A percentile compares a stretch with the other conserved stretches of the same genome.
These are phyloP conservation scores for Xylaria scruposa DNA, from an alignment of 495 filamentous ascomycete genomes.

Conservation along the genomic window DNA sequence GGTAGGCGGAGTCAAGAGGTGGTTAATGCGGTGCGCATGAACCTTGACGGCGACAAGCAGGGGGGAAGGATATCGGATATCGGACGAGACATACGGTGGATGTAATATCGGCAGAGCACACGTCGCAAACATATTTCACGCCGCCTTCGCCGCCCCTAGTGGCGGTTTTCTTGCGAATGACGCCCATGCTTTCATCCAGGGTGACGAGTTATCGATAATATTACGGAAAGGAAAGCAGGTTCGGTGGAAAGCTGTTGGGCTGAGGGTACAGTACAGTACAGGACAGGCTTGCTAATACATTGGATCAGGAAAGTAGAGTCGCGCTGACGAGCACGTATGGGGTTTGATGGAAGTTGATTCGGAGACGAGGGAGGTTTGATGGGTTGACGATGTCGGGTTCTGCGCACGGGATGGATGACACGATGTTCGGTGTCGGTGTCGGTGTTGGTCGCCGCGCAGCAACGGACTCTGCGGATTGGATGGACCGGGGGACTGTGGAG, in stretches of 20 bases:
- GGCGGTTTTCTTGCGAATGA: slow-evolving; percentile 95
- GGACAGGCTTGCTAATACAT: background rate
- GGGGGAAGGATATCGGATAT: background rate
- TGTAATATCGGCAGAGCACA: slow-evolving; percentile 94
- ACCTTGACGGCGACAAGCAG: background rate
- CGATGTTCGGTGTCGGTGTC: slow-evolving; percentile 8
- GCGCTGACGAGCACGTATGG: background rate
- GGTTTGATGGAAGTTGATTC: background rate
- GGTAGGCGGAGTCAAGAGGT: background rate
- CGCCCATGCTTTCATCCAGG: slow-evolving; percentile 69
- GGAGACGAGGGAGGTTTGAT: background rate
- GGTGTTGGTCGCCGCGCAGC: slow-evolving; percentile 1
- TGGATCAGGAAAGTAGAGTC: background rate
- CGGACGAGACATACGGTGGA: slow-evolving; percentile 69
- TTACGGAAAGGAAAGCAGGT: background rate
- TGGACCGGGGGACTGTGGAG: background rate
- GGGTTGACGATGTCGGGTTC: background rate
- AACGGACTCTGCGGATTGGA: background rate
- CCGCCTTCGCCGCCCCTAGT: slow-evolving; percentile 88
- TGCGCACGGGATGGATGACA: background rate
- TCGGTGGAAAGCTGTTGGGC: background rate
- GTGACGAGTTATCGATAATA: slow-evolving; percentile 22
- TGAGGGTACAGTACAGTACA: background rate
- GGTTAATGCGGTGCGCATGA: background rate
- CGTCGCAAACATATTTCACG: slow-evolving; percentile 93